Evolutionary conservation across 1,139 yeast species (phyloP).

Genomic region (Zygosaccharomyces pseudobailii): DNA sequence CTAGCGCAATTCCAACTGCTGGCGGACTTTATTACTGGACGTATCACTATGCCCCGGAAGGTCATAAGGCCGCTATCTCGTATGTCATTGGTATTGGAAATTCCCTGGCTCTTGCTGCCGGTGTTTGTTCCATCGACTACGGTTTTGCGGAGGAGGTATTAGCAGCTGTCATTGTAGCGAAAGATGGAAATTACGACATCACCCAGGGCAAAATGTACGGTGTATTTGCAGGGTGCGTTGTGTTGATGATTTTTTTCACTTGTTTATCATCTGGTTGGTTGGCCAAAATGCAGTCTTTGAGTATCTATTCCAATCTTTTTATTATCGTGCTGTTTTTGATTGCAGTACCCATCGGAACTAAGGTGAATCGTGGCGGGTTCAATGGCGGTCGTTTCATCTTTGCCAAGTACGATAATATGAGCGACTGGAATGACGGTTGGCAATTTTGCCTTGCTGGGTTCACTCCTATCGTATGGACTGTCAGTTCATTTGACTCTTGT

Average conservation of each 20-base stretch:
- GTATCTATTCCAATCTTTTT: constrained; percentile 51
- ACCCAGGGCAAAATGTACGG: constrained; percentile 48
- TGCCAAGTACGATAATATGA: constrained; percentile 47
- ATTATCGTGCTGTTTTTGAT: constrained; percentile 55
- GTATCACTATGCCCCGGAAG: constrained; percentile 48
- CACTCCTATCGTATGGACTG: constrained; percentile 66
- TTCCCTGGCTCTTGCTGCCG: constrained; percentile 53
- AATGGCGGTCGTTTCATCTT: constrained; percentile 47
- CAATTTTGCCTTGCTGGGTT: constrained; percentile 39
- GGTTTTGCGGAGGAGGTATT: constrained; percentile 53
- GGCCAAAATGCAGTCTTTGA: constrained; percentile 54
- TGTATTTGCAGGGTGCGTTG: constrained; percentile 48
- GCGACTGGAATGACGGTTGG: constrained; percentile 64
- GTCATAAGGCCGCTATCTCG: constrained; percentile 40
- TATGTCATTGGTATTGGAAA: constrained; percentile 57
- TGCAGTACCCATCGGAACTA: constrained; percentile 58
- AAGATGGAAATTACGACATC: constrained; percentile 44
- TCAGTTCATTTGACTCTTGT: constrained; percentile 65
- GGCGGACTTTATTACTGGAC: constrained; percentile 69
- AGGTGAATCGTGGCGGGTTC: constrained; percentile 29
- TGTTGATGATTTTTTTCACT: constrained; percentile 43
- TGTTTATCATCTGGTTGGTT: constrained; percentile 48
- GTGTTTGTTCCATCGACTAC: constrained; percentile 52
- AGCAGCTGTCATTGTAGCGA: constrained; percentile 47
- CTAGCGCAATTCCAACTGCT: constrained; percentile 63